Conservation (phyloP, 1,284 basidiomycete genomes). For the Trichosporon sp. region DNA sequence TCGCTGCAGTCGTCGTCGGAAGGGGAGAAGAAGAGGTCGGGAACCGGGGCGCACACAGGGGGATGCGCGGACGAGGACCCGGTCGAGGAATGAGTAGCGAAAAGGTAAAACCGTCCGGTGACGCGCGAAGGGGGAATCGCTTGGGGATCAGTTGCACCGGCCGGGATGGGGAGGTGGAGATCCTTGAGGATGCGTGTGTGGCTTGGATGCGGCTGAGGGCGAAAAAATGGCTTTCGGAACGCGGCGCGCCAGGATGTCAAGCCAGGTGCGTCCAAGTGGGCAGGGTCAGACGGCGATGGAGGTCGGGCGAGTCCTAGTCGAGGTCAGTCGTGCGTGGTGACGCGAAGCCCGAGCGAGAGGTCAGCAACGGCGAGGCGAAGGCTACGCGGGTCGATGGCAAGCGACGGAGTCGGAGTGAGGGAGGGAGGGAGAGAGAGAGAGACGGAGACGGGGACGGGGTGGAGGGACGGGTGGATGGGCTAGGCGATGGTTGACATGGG, state of each 20-base stretch:
- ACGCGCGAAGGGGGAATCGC: background rate
- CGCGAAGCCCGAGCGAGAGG: background rate
- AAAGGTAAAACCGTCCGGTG: background rate
- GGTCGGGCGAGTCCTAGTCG: background rate
- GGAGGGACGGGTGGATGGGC: background rate
- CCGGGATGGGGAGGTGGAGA: background rate
- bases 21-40: background rate
- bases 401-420: background rate
- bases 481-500: background rate
- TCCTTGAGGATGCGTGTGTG: background rate
- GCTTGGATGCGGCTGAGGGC: background rate
- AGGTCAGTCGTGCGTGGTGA: background rate
- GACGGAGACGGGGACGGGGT: background rate
- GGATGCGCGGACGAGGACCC: background rate
- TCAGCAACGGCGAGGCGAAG: too few species aligned
- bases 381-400: too few species aligned
- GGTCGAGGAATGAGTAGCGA: background rate
- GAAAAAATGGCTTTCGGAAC: background rate
- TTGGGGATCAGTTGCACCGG: background rate
- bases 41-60: background rate
- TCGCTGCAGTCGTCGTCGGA: background rate
- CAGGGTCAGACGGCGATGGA: background rate
- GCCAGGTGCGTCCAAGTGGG: background rate
- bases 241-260: background rate
- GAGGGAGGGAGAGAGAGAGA: background rate